These are phyloP conservation scores for Polyporus tsugae DNA, from an alignment of 1,284 basidiomycete genomes.

Conservation along the genomic window DNA sequence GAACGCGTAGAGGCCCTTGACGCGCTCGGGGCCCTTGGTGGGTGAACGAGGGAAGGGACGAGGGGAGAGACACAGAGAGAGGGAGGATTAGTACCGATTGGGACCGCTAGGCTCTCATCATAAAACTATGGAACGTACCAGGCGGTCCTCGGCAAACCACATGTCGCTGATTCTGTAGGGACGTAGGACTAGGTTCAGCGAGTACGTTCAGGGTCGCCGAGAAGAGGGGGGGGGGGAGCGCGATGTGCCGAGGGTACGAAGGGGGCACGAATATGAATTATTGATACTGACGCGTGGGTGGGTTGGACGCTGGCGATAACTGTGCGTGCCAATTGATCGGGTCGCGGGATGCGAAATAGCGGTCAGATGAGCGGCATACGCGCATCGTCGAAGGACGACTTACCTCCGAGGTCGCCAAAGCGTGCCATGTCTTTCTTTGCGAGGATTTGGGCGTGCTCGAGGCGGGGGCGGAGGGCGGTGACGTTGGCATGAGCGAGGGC, in stretches of 20 bases:
- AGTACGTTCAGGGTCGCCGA: constrained; percentile 10
- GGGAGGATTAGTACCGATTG: background rate
- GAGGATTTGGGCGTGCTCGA: constrained; percentile 93
- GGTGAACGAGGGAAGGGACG: background rate
- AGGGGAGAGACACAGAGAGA: background rate
- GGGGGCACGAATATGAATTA: background rate
- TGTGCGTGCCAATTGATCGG: constrained; percentile 38
- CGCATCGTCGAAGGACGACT: constrained; percentile 32
- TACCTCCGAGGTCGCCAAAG: constrained; percentile 80
- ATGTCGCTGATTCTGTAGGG: constrained; percentile 78
- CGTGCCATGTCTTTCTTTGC: constrained; percentile 75
- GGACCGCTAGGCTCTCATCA: too few relatives aligned
- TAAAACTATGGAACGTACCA: constrained; percentile 54
- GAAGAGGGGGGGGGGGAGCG: constrained; percentile 16
- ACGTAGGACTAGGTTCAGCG: background rate
- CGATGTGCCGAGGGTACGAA: background rate
- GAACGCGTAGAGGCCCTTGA: constrained; percentile 90
- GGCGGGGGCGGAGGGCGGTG: constrained; percentile 74
- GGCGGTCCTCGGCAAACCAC: constrained; percentile 86
- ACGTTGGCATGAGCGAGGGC: constrained; percentile 67
- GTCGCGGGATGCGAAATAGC: constrained; percentile 12
- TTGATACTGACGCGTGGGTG: constrained; percentile 79
- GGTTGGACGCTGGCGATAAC: constrained; percentile 88
- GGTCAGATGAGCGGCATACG: constrained; percentile 14
- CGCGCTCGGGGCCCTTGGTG: constrained; percentile 78